Evolutionary conservation across 1,284 basidiomycete genomes (phyloP).

Genomic region (Pseudozyma tsukubaensis): DNA sequence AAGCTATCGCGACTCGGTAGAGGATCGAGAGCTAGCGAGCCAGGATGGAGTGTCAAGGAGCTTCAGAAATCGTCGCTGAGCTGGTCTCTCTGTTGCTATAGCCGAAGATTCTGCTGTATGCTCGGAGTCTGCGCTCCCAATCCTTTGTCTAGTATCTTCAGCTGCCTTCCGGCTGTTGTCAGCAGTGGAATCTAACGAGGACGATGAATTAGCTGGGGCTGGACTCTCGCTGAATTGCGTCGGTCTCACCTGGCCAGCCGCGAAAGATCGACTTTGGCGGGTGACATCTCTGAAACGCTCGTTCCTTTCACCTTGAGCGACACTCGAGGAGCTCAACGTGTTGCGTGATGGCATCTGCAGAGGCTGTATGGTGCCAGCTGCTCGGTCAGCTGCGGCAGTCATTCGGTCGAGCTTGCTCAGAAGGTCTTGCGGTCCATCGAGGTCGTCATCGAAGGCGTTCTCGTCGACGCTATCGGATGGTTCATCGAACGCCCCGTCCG

Average conservation of each 20-base stretch:
- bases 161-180: neutral
- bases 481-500: neutral
- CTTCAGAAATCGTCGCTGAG: slow-evolving; percentile 31
- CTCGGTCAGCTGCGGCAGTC: slow-evolving; percentile 12
- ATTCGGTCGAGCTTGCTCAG: slow-evolving; percentile 30
- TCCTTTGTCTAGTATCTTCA: neutral
- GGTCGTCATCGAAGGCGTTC: slow-evolving; percentile 6
- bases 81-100: slow-evolving; percentile 9
- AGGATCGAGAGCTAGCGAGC: slow-evolving; percentile 5
- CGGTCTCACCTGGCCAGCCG: too few relatives aligned
- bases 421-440: slow-evolving; percentile 23
- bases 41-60: slow-evolving; percentile 15
- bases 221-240: too few relatives aligned
- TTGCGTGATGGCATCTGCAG: slow-evolving; percentile 1
- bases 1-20: neutral
- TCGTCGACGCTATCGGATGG: slow-evolving; percentile 5
- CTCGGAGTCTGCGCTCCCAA: neutral
- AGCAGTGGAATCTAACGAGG: neutral
- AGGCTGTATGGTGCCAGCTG: neutral
- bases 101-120: neutral
- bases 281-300: too few relatives aligned
- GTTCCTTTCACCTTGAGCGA: neutral
- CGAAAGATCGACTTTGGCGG: too few relatives aligned
- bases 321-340: neutral
- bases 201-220: too few relatives aligned